phyloP scores from a whole-genome alignment of 2,329 filamentous ascomycete species.

The Cryphonectria nitschkei region DNA sequence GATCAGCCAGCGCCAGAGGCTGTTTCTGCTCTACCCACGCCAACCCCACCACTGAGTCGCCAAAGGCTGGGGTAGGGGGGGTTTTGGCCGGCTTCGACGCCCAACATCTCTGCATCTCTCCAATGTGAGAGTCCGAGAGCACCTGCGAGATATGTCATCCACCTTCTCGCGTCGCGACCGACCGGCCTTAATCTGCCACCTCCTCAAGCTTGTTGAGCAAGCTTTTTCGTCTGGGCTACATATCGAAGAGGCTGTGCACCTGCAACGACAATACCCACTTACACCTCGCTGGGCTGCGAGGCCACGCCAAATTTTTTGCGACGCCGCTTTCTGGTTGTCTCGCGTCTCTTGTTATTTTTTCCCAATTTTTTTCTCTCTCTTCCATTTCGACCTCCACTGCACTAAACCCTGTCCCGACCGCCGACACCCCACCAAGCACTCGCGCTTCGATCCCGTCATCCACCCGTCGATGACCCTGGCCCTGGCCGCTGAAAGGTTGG shows the following conservation, averaged over 20 bases:
- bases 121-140: neutral
- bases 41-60: constrained; percentile 3
- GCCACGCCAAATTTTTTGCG: neutral
- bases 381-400: constrained; percentile 17
- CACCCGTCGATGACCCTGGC: neutral
- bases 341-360: neutral
- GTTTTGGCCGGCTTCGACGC: neutral
- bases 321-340: constrained; percentile 6
- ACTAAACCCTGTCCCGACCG: constrained; percentile 11
- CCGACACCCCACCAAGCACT: constrained; percentile 12
- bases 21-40: neutral
- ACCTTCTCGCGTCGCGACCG: neutral
- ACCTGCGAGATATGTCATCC: neutral
- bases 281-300: neutral
- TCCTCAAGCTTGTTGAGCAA: neutral
- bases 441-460: constrained; percentile 9
- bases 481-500: constrained; percentile 1
- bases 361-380: constrained; percentile 12
- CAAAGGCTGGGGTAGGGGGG: neutral
- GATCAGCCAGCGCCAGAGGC: constrained; percentile 3
- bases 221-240: neutral
- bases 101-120: neutral
- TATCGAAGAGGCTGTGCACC: neutral
- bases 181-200: neutral
- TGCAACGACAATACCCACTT: neutral